Conservation (phyloP, 2,329 filamentous ascomycete genomes). For the Alternaria arbusti region DNA sequence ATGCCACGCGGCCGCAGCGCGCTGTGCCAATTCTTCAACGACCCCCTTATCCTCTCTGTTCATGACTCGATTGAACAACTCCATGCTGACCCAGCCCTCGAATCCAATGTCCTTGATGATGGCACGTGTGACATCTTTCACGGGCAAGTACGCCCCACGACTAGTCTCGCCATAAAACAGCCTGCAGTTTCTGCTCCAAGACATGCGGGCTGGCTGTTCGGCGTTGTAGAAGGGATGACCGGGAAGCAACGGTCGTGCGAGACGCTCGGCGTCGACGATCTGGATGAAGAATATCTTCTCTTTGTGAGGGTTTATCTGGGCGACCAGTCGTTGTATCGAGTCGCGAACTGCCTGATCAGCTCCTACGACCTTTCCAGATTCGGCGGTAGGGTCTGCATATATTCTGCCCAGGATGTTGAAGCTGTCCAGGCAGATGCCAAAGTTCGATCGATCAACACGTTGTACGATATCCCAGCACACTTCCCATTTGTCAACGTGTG, state of each 20-base stretch:
- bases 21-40: constrained; percentile 62
- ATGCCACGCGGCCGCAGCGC: constrained; percentile 60
- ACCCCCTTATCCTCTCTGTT: constrained; percentile 58
- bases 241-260: constrained; percentile 62
- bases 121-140: constrained; percentile 64
- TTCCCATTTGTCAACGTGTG: constrained; percentile 74
- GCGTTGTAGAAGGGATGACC: constrained; percentile 65
- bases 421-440: constrained; percentile 78
- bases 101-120: constrained; percentile 70
- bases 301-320: constrained; percentile 59
- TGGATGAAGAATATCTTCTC: constrained; percentile 77
- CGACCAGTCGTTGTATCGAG: constrained; percentile 63
- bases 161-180: constrained; percentile 70
- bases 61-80: constrained; percentile 71
- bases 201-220: constrained; percentile 71
- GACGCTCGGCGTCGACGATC: constrained; percentile 73
- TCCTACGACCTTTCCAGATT: constrained; percentile 59
- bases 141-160: constrained; percentile 71
- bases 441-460: constrained; percentile 71
- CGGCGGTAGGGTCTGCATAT: constrained; percentile 70
- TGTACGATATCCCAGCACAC: constrained; percentile 71
- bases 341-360: constrained; percentile 62
- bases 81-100: constrained; percentile 73
- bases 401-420: constrained; percentile 78
- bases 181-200: constrained; percentile 77